These are phyloP conservation scores for Ocimum tenuiflorum DNA, from an alignment of 257 asterid species.

Conservation along the genomic window DNA sequence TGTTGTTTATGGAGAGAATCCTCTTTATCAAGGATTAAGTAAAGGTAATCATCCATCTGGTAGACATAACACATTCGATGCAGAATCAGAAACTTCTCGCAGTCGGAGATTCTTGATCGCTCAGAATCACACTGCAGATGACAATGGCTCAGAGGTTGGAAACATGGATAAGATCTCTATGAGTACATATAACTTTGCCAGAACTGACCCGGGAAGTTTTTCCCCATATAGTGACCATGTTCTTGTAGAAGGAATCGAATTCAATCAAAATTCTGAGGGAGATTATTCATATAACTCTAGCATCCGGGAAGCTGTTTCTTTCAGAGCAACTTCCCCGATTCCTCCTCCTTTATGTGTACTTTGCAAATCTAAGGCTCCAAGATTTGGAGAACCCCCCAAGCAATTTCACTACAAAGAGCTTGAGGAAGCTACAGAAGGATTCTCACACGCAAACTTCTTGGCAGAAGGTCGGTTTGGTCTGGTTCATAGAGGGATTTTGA, in stretches of 20 bases:
- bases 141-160: slow-evolving; percentile 20
- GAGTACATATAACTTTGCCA: slow-evolving; percentile 14
- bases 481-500: slow-evolving; percentile 69
- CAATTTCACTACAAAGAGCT: slow-evolving; percentile 62
- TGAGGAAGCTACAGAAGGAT: slow-evolving; percentile 64
- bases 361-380: slow-evolving; percentile 72
- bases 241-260: slow-evolving; percentile 11
- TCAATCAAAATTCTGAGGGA: slow-evolving; percentile 20
- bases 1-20: slow-evolving; percentile 62
- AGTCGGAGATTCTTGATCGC: slow-evolving; percentile 35
- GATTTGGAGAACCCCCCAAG: slow-evolving; percentile 79
- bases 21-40: slow-evolving; percentile 52
- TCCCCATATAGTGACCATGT: slow-evolving; percentile 13
- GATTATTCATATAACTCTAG: slow-evolving; percentile 39
- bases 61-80: slow-evolving; percentile 21
- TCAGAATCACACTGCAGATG: slow-evolving; percentile 34
- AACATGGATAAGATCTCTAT: slow-evolving; percentile 24
- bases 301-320: slow-evolving; percentile 71
- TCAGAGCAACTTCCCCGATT: slow-evolving; percentile 45
- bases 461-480: slow-evolving; percentile 72
- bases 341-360: slow-evolving; percentile 79
- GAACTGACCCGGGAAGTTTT: slow-evolving; percentile 19
- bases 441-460: slow-evolving; percentile 48
- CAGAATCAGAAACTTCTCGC: slow-evolving; percentile 30
- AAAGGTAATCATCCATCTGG: slow-evolving; percentile 24